Percentiles rank a stretch among this genome's conserved stretches.
Evolutionary conservation across 202 grass and related monocot species (phyloP).

Genomic region (Saccharum hybrid): DNA sequence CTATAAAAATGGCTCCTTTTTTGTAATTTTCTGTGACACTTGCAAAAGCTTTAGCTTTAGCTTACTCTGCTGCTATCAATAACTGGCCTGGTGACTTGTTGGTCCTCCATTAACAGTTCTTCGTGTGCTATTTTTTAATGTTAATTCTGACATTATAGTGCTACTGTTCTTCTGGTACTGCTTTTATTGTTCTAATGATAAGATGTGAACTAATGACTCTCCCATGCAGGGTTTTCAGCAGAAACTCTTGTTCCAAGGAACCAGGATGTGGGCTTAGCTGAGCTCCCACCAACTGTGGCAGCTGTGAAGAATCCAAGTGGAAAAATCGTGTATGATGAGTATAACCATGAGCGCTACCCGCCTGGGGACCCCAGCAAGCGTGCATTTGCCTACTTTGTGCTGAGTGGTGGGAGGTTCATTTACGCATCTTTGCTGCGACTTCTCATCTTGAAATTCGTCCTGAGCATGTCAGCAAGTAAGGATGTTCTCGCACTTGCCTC

Average conservation of each 20-base stretch:
- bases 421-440: conserved; percentile 83
- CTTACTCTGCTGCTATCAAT: background rate
- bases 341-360: conserved; percentile 75
- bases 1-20: background rate
- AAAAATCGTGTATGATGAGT: conserved; percentile 76
- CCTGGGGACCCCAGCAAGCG: conserved; percentile 86
- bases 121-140: conserved; percentile 23
- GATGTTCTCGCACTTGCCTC: conserved; percentile 84
- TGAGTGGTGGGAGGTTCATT: conserved; percentile 85
- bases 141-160: conserved; percentile 30
- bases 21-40: background rate
- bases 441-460: conserved; percentile 79
- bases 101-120: background rate
- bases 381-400: conserved; percentile 91
- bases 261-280: conserved; percentile 57
- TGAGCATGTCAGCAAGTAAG: conserved; percentile 93
- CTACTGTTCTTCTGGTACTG: conserved; percentile 8
- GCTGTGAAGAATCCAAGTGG: conserved; percentile 76
- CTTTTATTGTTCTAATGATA: conserved; percentile 23
- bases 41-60: background rate
- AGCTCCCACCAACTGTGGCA: conserved; percentile 66
- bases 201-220: conserved; percentile 27
- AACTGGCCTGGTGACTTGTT: conserved; percentile 23
- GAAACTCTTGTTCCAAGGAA: conserved; percentile 77
- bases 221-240: conserved; percentile 63